phyloP scores from a whole-genome alignment of 805 yeast genomes.

The Pichia cabralensis region DNA sequence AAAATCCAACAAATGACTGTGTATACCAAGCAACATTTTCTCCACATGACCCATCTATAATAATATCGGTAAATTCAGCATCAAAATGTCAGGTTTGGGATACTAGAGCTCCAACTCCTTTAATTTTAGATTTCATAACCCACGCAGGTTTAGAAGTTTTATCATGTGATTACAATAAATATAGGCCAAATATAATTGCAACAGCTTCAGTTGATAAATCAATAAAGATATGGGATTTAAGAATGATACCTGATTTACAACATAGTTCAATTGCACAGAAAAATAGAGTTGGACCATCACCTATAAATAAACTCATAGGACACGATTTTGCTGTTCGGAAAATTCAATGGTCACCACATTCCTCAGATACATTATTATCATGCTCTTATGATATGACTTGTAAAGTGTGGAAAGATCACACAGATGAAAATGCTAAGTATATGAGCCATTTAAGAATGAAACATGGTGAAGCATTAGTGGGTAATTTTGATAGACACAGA shows the following conservation, averaged over 20 bases:
- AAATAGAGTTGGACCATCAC: constrained; percentile 49
- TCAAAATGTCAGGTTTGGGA: constrained; percentile 80
- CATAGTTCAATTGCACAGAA: constrained; percentile 30
- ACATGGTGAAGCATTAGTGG: constrained; percentile 42
- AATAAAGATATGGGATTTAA: constrained; percentile 78
- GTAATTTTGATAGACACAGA: constrained; percentile 56
- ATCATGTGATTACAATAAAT: constrained; percentile 85
- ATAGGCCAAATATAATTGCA: constrained; percentile 68
- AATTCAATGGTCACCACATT: constrained; percentile 86
- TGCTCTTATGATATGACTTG: constrained; percentile 91
- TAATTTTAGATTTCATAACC: constrained; percentile 51
- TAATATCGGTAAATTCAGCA: constrained; percentile 65
- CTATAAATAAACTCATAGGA: constrained; percentile 68
- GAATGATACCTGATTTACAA: constrained; percentile 41
- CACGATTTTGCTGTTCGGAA: constrained; percentile 84
- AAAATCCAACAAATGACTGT: constrained; percentile 39
- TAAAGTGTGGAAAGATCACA: constrained; percentile 71
- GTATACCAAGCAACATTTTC: constrained; percentile 74
- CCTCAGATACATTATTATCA: constrained; percentile 55
- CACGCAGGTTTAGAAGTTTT: constrained; percentile 78
- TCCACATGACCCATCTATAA: constrained; percentile 68
- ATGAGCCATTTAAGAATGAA: constrained; percentile 35
- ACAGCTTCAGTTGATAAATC: constrained; percentile 88
- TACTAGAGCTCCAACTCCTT: constrained; percentile 53
- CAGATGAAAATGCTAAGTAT: constrained; percentile 46